phyloP scores from a whole-genome alignment of 1,284 basidiomycete genomes.

The Amylostereum areolatum region DNA sequence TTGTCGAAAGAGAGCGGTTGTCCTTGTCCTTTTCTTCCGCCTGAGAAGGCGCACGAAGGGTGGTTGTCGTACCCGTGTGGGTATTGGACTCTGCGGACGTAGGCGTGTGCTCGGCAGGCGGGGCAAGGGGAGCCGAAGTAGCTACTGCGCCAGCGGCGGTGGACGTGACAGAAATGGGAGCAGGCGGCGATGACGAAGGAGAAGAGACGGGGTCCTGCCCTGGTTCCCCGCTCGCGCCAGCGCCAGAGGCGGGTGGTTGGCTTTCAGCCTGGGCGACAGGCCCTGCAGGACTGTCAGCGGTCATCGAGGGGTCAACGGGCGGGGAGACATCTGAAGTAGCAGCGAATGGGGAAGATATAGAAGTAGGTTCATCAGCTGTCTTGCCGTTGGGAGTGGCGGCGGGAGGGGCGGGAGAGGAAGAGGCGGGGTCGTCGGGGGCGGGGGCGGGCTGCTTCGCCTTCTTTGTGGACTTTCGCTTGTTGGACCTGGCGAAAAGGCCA shows the following conservation, averaged over 20 bases:
- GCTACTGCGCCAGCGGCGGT: slow-evolving; percentile 8
- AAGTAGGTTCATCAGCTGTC: not conserved
- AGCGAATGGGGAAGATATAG: not conserved
- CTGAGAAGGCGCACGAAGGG: slow-evolving; percentile 22
- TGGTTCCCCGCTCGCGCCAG: slow-evolving; percentile 16
- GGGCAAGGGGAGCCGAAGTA: slow-evolving; percentile 11
- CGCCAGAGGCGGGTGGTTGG: not conserved
- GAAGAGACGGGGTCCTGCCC: slow-evolving; percentile 20
- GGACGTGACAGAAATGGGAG: slow-evolving; percentile 3
- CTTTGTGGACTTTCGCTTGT: slow-evolving; percentile 9
- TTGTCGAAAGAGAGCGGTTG: slow-evolving; percentile 37
- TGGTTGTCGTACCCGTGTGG: slow-evolving; percentile 12
- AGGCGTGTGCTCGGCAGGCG: slow-evolving; percentile 6
- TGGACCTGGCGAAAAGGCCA: slow-evolving; percentile 4
- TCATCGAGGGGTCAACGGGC: slow-evolving; percentile 16
- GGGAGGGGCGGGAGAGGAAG: not conserved
- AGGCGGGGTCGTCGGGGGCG: not conserved
- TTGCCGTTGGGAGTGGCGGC: not conserved
- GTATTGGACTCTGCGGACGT: slow-evolving; percentile 5
- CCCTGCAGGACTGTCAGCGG: slow-evolving; percentile 4
- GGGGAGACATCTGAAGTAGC: not conserved
- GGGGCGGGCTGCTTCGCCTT: slow-evolving; percentile 5
- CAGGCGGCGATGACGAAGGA: slow-evolving; percentile 9
- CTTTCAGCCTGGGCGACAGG: not conserved
- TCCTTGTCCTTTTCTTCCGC: slow-evolving; percentile 33